Conservation (phyloP, 83 land plant genomes). For the Picea abies region DNA sequence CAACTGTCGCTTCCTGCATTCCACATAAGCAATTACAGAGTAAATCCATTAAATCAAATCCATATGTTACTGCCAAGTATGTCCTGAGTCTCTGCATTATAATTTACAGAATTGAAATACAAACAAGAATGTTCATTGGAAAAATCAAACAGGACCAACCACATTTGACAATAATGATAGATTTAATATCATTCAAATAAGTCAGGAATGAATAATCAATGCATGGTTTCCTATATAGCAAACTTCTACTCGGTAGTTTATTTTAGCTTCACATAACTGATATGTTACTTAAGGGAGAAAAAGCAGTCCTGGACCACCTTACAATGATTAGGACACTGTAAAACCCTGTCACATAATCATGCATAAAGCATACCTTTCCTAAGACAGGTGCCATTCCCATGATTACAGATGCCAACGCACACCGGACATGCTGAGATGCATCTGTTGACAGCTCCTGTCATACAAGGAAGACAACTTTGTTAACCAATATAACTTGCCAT, state of each 20-base stretch:
- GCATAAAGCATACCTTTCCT: slow-evolving; percentile 38
- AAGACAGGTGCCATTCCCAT: slow-evolving; percentile 66
- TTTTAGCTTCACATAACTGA: background rate
- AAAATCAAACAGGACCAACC: background rate
- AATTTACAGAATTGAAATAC: slow-evolving; percentile 1
- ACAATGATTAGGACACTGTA: background rate
- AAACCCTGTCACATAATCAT: background rate
- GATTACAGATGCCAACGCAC: slow-evolving; percentile 63
- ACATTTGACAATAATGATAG: background rate
- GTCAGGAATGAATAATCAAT: background rate
- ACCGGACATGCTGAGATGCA: slow-evolving; percentile 62
- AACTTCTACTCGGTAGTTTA: background rate
- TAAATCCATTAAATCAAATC: background rate
- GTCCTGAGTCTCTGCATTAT: background rate
- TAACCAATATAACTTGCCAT: background rate
- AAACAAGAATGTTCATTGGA: background rate
- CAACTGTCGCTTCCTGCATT: slow-evolving; percentile 59
- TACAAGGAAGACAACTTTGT: background rate
- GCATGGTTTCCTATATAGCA: background rate
- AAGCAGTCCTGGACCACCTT: background rate
- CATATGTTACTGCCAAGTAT: background rate
- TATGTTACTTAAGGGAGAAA: background rate
- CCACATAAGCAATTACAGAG: background rate
- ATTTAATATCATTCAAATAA: background rate
- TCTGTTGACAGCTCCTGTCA: slow-evolving; percentile 60